Evolutionary conservation across 108 stramenopile genomes (phyloP), one percentile per base, ranked within the genome.

Genomic region (Fragilaria radians): DNA sequence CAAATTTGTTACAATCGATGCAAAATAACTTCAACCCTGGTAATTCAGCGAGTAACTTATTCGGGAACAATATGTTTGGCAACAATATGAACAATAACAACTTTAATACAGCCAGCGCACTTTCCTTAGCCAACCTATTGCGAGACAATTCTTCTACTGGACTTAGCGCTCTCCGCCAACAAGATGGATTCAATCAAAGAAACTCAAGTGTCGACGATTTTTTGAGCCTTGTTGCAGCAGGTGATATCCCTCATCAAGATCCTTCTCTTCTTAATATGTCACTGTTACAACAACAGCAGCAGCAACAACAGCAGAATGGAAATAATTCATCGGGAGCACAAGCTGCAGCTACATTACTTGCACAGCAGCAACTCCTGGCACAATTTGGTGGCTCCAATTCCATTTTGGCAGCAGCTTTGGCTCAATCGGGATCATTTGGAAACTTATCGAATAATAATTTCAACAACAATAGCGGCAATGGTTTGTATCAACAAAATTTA

Each of bases 161-260:
- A 23, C 71, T 93, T 60, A 70, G 86, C 28, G 80, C 89, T 33
- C 71, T 90, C 21, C 70, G 87, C 11, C 66, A 63, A 53, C 66
- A 80, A 26, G 83, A 87, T 65, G 87, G 85, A 33, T 48, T 88
- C 17, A 71, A 66, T 22, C 68, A 81, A 19, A 78, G 85, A 7
- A 88, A 90, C 57, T 70, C 81, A 7, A 82, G 80, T 51, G 88
- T 95, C 23, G 94, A 95, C 52, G 90, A 95, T 46, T 95, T 95
- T 61, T 67, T 95, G 66, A 85, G 77, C 55, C 63, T 93, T 48
- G 81, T 95, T 46, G 81, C 85, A 36, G 74, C 82, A 2, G 94
- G 94, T 0, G 91, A 95, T 62, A 91, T 92, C 36, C 88, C 94
- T 0, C 88, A 89, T 60, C 83, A 90, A 64, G 94, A 91, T 73